A percentile compares a stretch with the other conserved stretches of the same genome.
These are phyloP conservation scores for Talaromyces atroroseus DNA, from an alignment of 2,329 filamentous ascomycete genomes.

Conservation along the genomic window DNA sequence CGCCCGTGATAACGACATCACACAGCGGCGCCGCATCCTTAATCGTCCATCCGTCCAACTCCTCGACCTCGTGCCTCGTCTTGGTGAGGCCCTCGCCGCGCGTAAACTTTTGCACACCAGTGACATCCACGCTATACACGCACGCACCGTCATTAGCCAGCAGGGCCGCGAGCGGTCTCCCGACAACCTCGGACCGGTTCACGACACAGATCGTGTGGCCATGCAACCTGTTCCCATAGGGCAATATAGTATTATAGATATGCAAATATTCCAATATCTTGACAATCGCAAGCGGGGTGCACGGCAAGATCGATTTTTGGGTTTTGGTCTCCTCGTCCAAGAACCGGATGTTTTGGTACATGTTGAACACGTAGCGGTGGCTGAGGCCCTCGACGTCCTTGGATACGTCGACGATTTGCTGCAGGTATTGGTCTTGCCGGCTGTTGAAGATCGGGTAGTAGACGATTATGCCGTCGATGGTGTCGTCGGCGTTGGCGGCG, in stretches of 20 bases:
- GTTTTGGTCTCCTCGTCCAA: conserved; percentile 62
- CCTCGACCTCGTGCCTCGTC: conserved; percentile 76
- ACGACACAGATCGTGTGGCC: conserved; percentile 94
- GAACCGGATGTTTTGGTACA: conserved; percentile 98
- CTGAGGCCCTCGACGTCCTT: conserved; percentile 96
- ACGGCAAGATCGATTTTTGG: conserved; percentile 89
- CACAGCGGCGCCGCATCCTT: conserved; percentile 79
- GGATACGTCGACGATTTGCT: conserved; percentile 81
- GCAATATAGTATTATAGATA: conserved; percentile 92
- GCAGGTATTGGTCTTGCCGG: conserved; percentile 86
- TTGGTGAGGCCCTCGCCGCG: conserved; percentile 82
- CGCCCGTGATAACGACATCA: conserved; percentile 91
- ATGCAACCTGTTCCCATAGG: conserved; percentile 86
- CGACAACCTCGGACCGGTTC: conserved; percentile 94
- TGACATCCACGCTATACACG: conserved; percentile 92
- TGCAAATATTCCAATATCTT: conserved; percentile 95
- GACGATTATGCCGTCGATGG: conserved; percentile 85
- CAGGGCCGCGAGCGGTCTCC: conserved; percentile 82
- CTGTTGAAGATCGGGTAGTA: conserved; percentile 98
- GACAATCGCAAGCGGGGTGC: conserved; percentile 90
- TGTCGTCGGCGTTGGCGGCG: conserved; percentile 70
- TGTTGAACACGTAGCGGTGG: conserved; percentile 95
- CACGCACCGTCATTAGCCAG: conserved; percentile 93
- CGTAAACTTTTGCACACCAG: conserved; percentile 86
- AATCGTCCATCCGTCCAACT: conserved; percentile 73